Base-by-base conservation (phyloP, 108 stramenopile genomes). In the Cyclostephanos tholiformis region DNA sequence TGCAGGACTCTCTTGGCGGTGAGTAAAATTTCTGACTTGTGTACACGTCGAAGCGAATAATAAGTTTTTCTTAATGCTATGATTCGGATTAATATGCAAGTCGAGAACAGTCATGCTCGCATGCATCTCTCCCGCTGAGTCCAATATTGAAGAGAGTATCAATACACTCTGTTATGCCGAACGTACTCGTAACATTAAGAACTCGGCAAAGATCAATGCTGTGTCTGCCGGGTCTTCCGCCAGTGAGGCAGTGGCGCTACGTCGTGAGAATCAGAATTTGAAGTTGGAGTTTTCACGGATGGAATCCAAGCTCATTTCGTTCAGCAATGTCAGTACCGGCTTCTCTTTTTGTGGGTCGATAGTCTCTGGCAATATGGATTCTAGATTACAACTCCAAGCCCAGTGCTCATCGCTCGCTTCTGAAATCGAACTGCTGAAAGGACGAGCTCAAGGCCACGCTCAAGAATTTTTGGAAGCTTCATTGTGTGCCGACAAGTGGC, bases 81-180 rank as follows among this genome's bases (percentile, higher is more conserved):
- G n/a, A n/a, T 41, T 41, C 41, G n/a, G n/a, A 46, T 46, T 86
- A 14, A 86, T 74, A 62, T 91, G 92, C 5, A 95, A 96, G 69
- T 88, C 88, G 36, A 58, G 75, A 10, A 96, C 93, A 1, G 82
- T 87, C 17, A 89, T 93, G 89, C 73, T 93, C 57, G 88, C 89
- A 39, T 93, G 92, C 67, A 80, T 95, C 20, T 86, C 84, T 5
- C 95, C 96, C 12, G 89, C 89, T 0, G 78, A 78, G 41, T 72
- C 75, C 23, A 90, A 90, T 68, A 36, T 85, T 43, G 95, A 95
- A 41, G 96, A 97, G 72, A 92, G 89, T n/a, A 19, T 92, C 29
- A 97, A 92, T 53, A 98, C 97, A 17, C 84, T 98, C 14, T 83
- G 95, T 44, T 98, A 95, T 64, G 97, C 97, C 10, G 87, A 87